Evolutionary conservation across 2,329 filamentous ascomycete genomes (phyloP), one percentile per base, ranked within the genome.

Genomic region (Rhytidhysteron rufulum): DNA sequence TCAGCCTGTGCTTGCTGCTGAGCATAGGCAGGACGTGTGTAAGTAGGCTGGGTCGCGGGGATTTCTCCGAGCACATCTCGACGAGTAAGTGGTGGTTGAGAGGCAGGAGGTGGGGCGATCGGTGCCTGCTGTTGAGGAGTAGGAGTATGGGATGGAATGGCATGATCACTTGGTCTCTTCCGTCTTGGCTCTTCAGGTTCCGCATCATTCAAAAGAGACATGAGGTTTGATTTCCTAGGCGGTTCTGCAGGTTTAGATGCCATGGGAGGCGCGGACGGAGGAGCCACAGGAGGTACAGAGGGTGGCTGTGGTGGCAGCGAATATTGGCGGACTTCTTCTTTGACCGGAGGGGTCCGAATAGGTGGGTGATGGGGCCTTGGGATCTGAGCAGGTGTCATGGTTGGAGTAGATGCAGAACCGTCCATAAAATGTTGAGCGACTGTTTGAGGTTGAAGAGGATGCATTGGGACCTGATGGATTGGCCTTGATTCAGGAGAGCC

Each of bases 181-280:
- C 54, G 53, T 38, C 51, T 52, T 13, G 60, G 58, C 44, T 63
- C 60, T 32, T 63, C 61, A 5, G 61, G 57, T 38, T 63, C 60
- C n/a, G 58, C 45, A 20, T 62, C 61, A 40, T 68, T 68, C 11
- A 68, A 54, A 13, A 68, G 39, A 3, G 61, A 65, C 40, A 65
- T 50, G 11, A 68, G 29, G 36, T 65, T 66, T 5, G 63, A 65
- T 39, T 60, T 65, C 32, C 58, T 57, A 7, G 62, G 58, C 37
- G 60, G 57, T n/a, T 53, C 40, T 11, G 53, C 48, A 43, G 62
- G 57, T 38, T 60, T 59, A 2, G 55, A 45, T 37, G 41, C 41
- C 25, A 43, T 42, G n/a, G n/a, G n/a, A 30, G 38, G 30, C 30
- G 55, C 34, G 29, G 40, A 27, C 10, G 45, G 40, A 31, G 50